phyloP scores from a whole-genome alignment of 495 filamentous ascomycete species.

The Usnea hakonensis region DNA sequence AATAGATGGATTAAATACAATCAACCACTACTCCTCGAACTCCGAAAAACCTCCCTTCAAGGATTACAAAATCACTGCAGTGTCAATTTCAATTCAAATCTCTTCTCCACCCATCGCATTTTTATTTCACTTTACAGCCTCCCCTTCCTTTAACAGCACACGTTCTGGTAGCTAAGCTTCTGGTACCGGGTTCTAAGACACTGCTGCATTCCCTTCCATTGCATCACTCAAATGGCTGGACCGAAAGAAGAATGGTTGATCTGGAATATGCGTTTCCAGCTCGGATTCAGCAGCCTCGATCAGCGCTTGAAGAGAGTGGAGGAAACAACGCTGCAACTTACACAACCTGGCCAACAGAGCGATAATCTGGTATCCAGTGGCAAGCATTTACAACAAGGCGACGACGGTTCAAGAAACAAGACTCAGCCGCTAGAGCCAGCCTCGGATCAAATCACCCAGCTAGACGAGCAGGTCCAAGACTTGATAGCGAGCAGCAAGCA shows the following conservation, averaged over 20 bases:
- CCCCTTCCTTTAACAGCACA: neutral
- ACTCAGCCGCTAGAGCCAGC: constrained; percentile 8
- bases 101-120: neutral
- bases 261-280: constrained; percentile 18
- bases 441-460: neutral
- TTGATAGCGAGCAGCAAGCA: constrained; percentile 4
- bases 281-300: constrained; percentile 1
- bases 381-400: constrained; percentile 10
- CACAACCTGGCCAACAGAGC: constrained; percentile 9
- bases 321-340: neutral
- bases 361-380: constrained; percentile 7
- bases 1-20: constrained; percentile 21
- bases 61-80: neutral
- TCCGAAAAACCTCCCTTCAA: neutral
- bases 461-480: constrained; percentile 15
- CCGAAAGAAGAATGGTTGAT: constrained; percentile 19
- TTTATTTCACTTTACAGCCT: neutral
- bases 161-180: neutral
- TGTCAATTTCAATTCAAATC: neutral
- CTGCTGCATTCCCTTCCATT: neutral
- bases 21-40: neutral
- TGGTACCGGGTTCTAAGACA: neutral
- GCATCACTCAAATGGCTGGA: constrained; percentile 5
- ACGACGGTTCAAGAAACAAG: constrained; percentile 14
- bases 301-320: neutral